These are phyloP conservation scores for Chaetomiaceae sp. DNA, from an alignment of 2,329 filamentous ascomycete genomes.

Conservation along the genomic window DNA sequence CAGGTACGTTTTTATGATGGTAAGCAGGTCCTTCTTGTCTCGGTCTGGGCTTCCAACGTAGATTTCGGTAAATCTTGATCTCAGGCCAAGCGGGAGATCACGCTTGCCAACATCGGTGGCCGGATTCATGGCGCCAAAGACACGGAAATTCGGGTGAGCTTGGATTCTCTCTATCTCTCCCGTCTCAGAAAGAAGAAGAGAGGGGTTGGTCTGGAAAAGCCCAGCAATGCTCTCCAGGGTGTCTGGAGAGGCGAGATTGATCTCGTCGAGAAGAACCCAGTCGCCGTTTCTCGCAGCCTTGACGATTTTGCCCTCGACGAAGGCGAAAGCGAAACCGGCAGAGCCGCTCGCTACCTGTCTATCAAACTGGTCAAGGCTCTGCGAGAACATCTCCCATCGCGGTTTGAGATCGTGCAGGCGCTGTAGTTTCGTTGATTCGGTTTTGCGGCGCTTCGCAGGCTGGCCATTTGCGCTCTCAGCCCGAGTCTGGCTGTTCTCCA, in stretches of 20 bases:
- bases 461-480: conserved; percentile 43
- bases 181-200: conserved; percentile 85
- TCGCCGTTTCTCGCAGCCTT: conserved; percentile 94
- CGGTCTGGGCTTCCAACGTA: conserved; percentile 89
- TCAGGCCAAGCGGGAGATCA: conserved; percentile 72
- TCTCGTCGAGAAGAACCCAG: conserved; percentile 90
- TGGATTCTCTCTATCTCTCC: conserved; percentile 86
- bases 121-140: conserved; percentile 99
- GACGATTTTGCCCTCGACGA: conserved; percentile 92
- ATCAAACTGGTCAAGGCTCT: conserved; percentile 72
- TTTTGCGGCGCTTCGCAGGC: conserved; percentile 66
- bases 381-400: conserved; percentile 77
- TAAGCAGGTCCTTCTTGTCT: conserved; percentile 79
- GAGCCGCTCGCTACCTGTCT: conserved; percentile 69
- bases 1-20: conserved; percentile 85
- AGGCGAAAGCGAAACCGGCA: conserved; percentile 84
- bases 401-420: conserved; percentile 53
- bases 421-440: conserved; percentile 59
- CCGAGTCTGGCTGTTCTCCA: conserved; percentile 43
- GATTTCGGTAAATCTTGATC: conserved; percentile 78
- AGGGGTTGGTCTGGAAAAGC: conserved; percentile 74
- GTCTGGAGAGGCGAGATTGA: conserved; percentile 92
- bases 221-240: conserved; percentile 92
- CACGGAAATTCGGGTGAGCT: conserved; percentile 87
- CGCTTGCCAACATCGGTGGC: conserved; percentile 96